These are phyloP conservation scores for Fusarium brevicatenulatum DNA, from an alignment of 2,329 filamentous ascomycete genomes.

Conservation along the genomic window DNA sequence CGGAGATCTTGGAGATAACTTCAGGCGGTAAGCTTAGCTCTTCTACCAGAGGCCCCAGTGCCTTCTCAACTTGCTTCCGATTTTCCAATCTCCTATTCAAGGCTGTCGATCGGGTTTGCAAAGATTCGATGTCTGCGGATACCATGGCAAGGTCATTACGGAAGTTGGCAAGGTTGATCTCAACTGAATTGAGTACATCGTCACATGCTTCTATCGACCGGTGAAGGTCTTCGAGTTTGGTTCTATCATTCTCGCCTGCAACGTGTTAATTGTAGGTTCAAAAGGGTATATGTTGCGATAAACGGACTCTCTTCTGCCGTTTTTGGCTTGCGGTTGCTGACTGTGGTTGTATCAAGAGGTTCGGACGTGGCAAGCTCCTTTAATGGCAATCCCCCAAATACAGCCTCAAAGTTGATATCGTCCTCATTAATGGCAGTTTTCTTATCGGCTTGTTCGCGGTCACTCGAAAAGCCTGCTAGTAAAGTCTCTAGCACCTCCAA, in stretches of 20 bases:
- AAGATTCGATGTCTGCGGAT: conserved; percentile 92
- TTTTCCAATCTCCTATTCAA: conserved; percentile 89
- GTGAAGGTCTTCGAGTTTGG: conserved; percentile 90
- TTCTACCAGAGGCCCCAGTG: conserved; percentile 88
- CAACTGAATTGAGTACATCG: conserved; percentile 90
- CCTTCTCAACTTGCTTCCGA: conserved; percentile 86
- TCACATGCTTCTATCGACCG: conserved; percentile 90
- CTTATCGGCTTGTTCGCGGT: conserved; percentile 15
- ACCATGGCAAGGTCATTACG: conserved; percentile 92
- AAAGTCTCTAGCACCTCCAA: conserved; percentile 72
- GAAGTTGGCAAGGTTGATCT: conserved; percentile 91
- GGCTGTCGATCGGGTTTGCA: conserved; percentile 86
- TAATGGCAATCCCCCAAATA: conserved; percentile 82
- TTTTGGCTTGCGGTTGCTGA: conserved; percentile 61
- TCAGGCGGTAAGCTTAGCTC: conserved; percentile 89
- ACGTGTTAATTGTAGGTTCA: neutral
- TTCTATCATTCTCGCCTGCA: conserved; percentile 79
- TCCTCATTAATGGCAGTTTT: conserved; percentile 53
- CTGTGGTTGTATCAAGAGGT: conserved; percentile 28
- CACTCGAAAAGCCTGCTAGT: conserved; percentile 47
- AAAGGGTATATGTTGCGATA: no score
- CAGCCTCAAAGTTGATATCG: conserved; percentile 73
- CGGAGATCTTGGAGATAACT: conserved; percentile 84
- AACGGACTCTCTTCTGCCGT: conserved; percentile 78
- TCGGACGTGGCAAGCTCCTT: conserved; percentile 70